A percentile compares a stretch with the other conserved stretches of the same genome.
Evolutionary conservation across 164 flowering plant genomes (phyloP).

Genomic region (Kingdonia uniflora): DNA sequence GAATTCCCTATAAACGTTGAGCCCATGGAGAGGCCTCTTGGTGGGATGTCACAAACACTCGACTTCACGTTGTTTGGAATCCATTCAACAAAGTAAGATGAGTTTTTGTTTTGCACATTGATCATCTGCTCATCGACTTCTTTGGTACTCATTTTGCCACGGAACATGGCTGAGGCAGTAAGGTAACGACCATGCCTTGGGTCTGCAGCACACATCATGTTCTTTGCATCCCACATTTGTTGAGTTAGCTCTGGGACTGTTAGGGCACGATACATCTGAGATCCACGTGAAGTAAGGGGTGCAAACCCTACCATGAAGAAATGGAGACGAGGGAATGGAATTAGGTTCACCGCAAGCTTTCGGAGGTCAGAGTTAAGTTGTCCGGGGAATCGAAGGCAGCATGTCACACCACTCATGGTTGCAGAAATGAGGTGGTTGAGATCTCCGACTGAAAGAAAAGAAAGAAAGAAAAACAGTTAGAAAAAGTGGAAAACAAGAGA

Average conservation of each 20-base stretch:
- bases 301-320: constrained; percentile 68
- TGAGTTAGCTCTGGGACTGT: constrained; percentile 61
- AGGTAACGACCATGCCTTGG: constrained; percentile 57
- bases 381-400: constrained; percentile 60
- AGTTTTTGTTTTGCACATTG: constrained; percentile 46
- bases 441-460: constrained; percentile 43
- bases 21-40: constrained; percentile 36
- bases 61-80: constrained; percentile 52
- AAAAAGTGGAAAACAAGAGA: background rate
- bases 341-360: constrained; percentile 55
- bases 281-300: constrained; percentile 57
- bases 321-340: constrained; percentile 64
- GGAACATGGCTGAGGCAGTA: constrained; percentile 64
- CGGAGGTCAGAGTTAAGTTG: constrained; percentile 57
- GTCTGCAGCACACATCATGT: constrained; percentile 67
- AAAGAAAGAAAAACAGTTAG: background rate
- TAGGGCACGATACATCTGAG: constrained; percentile 53
- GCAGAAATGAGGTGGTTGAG: constrained; percentile 56
- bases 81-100: constrained; percentile 44
- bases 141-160: constrained; percentile 67
- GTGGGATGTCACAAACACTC: constrained; percentile 48
- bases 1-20: constrained; percentile 52
- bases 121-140: constrained; percentile 61
- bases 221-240: constrained; percentile 68
- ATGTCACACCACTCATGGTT: constrained; percentile 63